Conservation (phyloP, 2,329 filamentous ascomycete species). For the Diaporthe nobilis region DNA sequence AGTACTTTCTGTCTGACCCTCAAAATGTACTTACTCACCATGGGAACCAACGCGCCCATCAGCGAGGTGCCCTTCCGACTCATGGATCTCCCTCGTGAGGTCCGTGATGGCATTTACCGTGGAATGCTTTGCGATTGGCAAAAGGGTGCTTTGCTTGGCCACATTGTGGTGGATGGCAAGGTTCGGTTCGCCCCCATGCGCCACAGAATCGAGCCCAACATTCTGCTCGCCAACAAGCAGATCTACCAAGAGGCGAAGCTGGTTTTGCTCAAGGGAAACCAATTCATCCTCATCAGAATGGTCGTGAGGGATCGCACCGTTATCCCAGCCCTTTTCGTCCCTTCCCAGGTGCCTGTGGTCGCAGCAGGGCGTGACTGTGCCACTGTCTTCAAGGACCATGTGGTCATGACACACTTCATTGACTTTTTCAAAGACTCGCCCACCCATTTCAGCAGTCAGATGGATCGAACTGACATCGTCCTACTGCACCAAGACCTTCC, state of each 20-base stretch:
- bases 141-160: background rate
- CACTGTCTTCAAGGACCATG: background rate
- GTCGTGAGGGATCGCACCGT: rapidly evolving
- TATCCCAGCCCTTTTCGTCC: background rate
- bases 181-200: too few relatives aligned
- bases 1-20: too few relatives aligned
- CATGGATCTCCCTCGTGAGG: background rate
- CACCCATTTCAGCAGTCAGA: too few relatives aligned
- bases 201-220: background rate
- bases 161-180: background rate
- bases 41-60: background rate
- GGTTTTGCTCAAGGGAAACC: background rate
- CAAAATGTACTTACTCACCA: background rate
- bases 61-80: background rate
- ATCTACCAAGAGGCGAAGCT: background rate
- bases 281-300: background rate
- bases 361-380: background rate
- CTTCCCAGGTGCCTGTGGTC: background rate
- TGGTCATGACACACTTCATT: background rate
- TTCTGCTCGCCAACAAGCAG: background rate
- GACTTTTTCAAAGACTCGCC: background rate
- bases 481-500: background rate
- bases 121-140: background rate
- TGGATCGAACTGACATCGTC: background rate
- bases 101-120: background rate